Base-by-base conservation (phyloP, 306 rosid genomes). In the Gleditsia sinensis region DNA sequence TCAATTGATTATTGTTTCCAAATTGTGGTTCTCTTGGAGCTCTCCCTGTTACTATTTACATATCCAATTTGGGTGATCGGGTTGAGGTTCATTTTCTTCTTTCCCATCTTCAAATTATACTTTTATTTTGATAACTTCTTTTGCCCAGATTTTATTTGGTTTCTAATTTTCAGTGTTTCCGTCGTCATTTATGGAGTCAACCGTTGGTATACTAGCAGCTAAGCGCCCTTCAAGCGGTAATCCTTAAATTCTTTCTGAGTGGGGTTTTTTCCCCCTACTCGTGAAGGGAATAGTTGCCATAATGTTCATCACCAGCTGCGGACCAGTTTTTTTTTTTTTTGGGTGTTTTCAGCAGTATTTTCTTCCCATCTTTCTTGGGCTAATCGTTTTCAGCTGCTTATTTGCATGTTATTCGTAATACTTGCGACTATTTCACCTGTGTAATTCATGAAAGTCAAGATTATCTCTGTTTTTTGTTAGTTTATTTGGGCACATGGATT, bases 181-280 rank as follows among this genome's bases (percentile, higher is more conserved):
- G 60, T 40, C 27, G 55, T 12, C 48, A 66, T 45, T 64, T 57
- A 89, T 90, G 95, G 86, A 83, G 23, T 27, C 85, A 1, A 33
- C 82, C 8, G 67, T 65, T 62, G 83, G 76, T 25, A 30, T 51
- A 3, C 59, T 68, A 16, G 70, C 75, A 28, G 76, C 78, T 39
- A 67, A 84, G 57, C 80, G 83, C 28, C 37, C 53, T 40, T 62
- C 86, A 16, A 21, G 0, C 4, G 80, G 80, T 82, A 78, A 46
- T 68, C 27, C 9, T 48, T 54, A 14, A n/a, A 45, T 49, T 63
- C 57, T 34, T 34, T 68, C 54, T 40, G 40, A 42, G 19, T 19
- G n/a, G 8, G 5, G 12, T 16, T 0, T 1, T n/a, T 5, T 1
- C 5, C 58, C 21, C 11, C 7, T 9, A 24, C 10, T 12, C 33